phyloP scores from a whole-genome alignment of 208 protist genomes.

The Hexamita inflata region DNA sequence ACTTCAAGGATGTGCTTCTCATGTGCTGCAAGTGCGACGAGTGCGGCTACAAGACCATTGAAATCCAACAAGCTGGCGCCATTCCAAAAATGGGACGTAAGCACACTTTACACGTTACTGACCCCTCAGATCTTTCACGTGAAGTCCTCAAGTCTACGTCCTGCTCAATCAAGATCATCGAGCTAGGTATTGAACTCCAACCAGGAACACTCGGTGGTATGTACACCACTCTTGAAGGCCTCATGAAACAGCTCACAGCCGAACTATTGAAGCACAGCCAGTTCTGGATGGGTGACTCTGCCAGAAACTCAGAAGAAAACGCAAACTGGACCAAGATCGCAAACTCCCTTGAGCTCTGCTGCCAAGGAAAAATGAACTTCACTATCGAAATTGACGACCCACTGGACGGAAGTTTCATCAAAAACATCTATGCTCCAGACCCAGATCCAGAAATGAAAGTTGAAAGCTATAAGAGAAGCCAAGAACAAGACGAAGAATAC shows the following conservation, averaged over 20 bases:
- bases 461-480: slow-evolving; percentile 61
- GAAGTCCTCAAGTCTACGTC: slow-evolving; percentile 77
- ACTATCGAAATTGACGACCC: slow-evolving; percentile 73
- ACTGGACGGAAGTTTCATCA: slow-evolving; percentile 67
- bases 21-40: slow-evolving; percentile 71
- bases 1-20: slow-evolving; percentile 77
- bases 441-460: slow-evolving; percentile 60
- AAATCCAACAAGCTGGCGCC: slow-evolving; percentile 69
- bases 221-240: slow-evolving; percentile 75
- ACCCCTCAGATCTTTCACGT: slow-evolving; percentile 63
- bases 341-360: slow-evolving; percentile 56
- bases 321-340: slow-evolving; percentile 59
- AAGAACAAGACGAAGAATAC: slow-evolving; percentile 72
- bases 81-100: slow-evolving; percentile 58
- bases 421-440: slow-evolving; percentile 66
- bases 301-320: slow-evolving; percentile 51
- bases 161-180: slow-evolving; percentile 61
- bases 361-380: slow-evolving; percentile 56
- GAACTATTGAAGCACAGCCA: slow-evolving; percentile 55
- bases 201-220: slow-evolving; percentile 68
- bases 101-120: slow-evolving; percentile 57
- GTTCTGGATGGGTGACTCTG: slow-evolving; percentile 40
- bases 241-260: slow-evolving; percentile 60
- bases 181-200: slow-evolving; percentile 63
- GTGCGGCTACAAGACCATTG: slow-evolving; percentile 73